Base-by-base conservation (phyloP, 2,329 filamentous ascomycete species). In the Magnaporthales sp. region DNA sequence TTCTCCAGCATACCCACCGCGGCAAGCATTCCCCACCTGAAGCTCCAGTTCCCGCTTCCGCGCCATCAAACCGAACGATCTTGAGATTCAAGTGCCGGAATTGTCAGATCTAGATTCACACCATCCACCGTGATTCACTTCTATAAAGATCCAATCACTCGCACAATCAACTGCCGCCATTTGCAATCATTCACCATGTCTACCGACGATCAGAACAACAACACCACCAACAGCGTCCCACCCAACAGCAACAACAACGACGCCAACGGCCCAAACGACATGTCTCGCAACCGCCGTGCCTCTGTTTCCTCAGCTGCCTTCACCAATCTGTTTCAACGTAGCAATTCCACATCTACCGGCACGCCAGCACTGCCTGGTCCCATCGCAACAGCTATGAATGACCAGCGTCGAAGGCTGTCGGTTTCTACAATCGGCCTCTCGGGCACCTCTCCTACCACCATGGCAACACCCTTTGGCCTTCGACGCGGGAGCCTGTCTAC, bases 361-460 rank as follows among this genome's bases (percentile, higher is more conserved):
- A 78, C 78, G 31, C 75, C 77, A 29, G 75, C 80, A 58, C 84
- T 84, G 70, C 80, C 83, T 31, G 76, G 75, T 61, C 74, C 79
- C 64, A 76, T 78, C 64, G 74, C 77, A 38, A 77, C 79, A 65
- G 80, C 79, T 68, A 77, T 82, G 30, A 81, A 85, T 69, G 83
- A 88, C 66, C 80, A 83, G 70, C 84, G 85, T 69, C 86, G 87
- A 67, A 88, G 90, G 68, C 84, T 93, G 70, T 93, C 91, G 61
- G 86, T 93, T 73, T 89, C 87, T 62, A 91, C 90, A 4, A 79
- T 92, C 31, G 90, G 91, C 38, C 80, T 92, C n/a, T 90, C 89
- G 4, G 90, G 90, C 70, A 84, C 84, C 26, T 89, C 89, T 4
- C 89, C 89, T n/a, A 86, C 73, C 80, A 83, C 76, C 71, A 51